Conservation (phyloP, 2,329 filamentous ascomycete species). For the Coniochaeta pulveracea region DNA sequence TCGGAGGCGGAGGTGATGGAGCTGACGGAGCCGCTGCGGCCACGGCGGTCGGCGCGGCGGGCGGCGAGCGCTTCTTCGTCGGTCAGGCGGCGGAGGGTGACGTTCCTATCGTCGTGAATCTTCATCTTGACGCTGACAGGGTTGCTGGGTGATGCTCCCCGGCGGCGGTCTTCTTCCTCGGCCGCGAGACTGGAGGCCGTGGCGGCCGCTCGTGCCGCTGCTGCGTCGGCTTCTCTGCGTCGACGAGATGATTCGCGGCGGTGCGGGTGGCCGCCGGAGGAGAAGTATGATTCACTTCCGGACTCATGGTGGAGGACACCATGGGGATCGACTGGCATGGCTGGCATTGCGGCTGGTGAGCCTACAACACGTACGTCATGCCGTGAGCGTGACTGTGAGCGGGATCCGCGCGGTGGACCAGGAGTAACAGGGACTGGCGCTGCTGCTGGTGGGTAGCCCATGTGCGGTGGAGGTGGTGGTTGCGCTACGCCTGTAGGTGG, state of each 20-base stretch:
- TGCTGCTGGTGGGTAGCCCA: slow-evolving; percentile 9
- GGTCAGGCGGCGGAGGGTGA: slow-evolving; percentile 49
- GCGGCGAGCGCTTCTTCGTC: slow-evolving; percentile 43
- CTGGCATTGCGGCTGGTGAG: slow-evolving; percentile 34
- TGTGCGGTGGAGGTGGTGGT: slow-evolving; percentile 8
- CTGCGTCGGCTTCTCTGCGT: slow-evolving; percentile 30
- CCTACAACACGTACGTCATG: slow-evolving; percentile 24
- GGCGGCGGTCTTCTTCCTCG: slow-evolving; percentile 28
- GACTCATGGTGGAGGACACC: slow-evolving; percentile 30
- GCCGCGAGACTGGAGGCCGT: slow-evolving; percentile 35
- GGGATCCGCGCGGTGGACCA: slow-evolving; percentile 6
- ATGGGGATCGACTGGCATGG: slow-evolving; percentile 40
- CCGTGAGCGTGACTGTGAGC: slow-evolving; percentile 27
- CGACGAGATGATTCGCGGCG: slow-evolving; percentile 34
- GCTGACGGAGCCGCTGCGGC: slow-evolving; percentile 34
- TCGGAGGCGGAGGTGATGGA: slow-evolving; percentile 44
- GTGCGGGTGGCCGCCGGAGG: slow-evolving; percentile 26
- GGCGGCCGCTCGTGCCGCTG: slow-evolving; percentile 34
- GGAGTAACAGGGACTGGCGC: slow-evolving; percentile 7
- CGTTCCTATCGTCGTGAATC: slow-evolving; percentile 49
- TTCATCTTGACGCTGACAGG: slow-evolving; percentile 48
- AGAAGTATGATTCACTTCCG: slow-evolving; percentile 30
- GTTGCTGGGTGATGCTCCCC: slow-evolving; percentile 26
- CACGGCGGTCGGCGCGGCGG: slow-evolving; percentile 20
- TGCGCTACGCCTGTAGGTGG: slow-evolving; percentile 22